phyloP scores from a whole-genome alignment of 441 rosid genomes.

The Eutrema salsugineum region DNA sequence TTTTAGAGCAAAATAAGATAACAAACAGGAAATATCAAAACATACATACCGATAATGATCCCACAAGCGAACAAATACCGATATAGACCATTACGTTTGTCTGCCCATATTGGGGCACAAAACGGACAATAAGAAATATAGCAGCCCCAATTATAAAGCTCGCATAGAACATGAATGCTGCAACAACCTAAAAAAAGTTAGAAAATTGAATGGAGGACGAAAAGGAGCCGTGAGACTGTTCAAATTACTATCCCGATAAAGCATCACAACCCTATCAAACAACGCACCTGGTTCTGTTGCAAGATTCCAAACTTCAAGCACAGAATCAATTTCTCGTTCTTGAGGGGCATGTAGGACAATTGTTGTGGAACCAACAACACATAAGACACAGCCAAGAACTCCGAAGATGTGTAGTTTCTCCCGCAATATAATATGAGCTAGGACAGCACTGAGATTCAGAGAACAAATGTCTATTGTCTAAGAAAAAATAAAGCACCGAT shows the following conservation, averaged over 20 bases:
- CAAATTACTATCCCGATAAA: background rate
- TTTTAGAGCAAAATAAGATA: background rate
- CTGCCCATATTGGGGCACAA: conserved; percentile 60
- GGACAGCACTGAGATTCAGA: conserved; percentile 49
- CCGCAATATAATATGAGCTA: conserved; percentile 57
- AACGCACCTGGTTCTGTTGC: conserved; percentile 75
- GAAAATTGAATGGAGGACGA: background rate
- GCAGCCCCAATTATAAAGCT: conserved; percentile 52
- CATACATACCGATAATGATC: conserved; percentile 62
- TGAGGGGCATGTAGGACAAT: conserved; percentile 75
- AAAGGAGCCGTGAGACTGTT: background rate
- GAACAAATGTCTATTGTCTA: conserved; percentile 19
- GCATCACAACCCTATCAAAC: conserved; percentile 4
- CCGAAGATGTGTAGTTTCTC: conserved; percentile 63
- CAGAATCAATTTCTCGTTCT: conserved; percentile 60
- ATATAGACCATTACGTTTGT: conserved; percentile 72
- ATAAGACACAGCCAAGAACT: conserved; percentile 62
- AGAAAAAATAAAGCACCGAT: background rate
- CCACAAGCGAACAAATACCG: conserved; percentile 69
- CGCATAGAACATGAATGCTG: conserved; percentile 65
- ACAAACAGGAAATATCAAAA: background rate
- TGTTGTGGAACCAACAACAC: conserved; percentile 71
- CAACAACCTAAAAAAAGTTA: conserved; percentile 15
- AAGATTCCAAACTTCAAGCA: conserved; percentile 67
- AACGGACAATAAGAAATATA: conserved; percentile 42